These are phyloP conservation scores for Craterostigma plantagineum DNA, from an alignment of 257 asterid genomes.

Conservation along the genomic window DNA sequence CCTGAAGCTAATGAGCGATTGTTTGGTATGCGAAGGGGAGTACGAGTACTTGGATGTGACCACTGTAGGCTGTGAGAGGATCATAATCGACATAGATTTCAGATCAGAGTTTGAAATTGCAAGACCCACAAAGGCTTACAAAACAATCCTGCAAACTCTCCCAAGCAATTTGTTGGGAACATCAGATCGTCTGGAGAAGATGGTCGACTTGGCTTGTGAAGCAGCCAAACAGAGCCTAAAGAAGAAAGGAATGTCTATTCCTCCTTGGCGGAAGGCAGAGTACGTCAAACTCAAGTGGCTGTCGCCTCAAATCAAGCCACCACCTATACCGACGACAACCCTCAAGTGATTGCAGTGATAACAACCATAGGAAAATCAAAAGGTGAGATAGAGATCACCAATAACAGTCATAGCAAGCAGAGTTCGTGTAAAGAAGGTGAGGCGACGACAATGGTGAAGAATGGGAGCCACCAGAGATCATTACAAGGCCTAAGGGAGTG, in stretches of 20 bases:
- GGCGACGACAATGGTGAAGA: conserved; percentile 7
- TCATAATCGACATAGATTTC: conserved; percentile 70
- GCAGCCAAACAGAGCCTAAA: conserved; percentile 67
- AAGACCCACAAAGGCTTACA: conserved; percentile 67
- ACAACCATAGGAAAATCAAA: conserved; percentile 1
- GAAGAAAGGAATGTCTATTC: conserved; percentile 79
- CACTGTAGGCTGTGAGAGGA: conserved; percentile 20
- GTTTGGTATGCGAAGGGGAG: conserved; percentile 26
- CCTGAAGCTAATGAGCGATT: neutral
- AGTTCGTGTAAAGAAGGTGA: conserved; percentile 3
- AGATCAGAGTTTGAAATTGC: conserved; percentile 81
- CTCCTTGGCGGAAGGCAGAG: conserved; percentile 80
- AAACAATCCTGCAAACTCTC: conserved; percentile 33
- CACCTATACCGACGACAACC: neutral
- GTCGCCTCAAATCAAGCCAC: conserved; percentile 18
- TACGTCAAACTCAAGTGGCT: conserved; percentile 83
- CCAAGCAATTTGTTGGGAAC: conserved; percentile 66
- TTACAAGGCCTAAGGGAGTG: conserved; percentile 20
- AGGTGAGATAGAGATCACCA: neutral
- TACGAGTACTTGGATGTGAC: conserved; percentile 68
- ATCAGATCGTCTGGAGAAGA: conserved; percentile 58
- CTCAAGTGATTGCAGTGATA: neutral
- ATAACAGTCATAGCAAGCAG: no score
- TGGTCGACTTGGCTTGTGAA: conserved; percentile 40
- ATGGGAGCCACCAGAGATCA: conserved; percentile 30